These are phyloP conservation scores for Fusarium sp. DNA, from an alignment of 2,329 filamentous ascomycete species.

Conservation along the genomic window DNA sequence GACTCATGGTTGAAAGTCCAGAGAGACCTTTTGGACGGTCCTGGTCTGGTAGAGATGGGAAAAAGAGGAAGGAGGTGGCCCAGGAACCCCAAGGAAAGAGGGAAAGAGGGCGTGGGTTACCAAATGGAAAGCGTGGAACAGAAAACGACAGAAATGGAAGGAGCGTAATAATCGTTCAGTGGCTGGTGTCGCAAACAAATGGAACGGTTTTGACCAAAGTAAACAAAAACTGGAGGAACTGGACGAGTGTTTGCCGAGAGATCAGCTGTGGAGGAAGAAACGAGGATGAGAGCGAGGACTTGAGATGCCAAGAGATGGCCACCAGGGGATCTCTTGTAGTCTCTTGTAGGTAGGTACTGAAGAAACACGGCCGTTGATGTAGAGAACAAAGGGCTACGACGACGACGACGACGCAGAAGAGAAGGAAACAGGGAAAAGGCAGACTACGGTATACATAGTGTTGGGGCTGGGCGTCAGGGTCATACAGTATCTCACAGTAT, in stretches of 20 bases:
- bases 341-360: constrained; percentile 1
- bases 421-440: not conserved
- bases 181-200: not conserved
- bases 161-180: constrained; percentile 5
- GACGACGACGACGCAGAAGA: not conserved
- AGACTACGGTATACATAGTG: constrained; percentile 1
- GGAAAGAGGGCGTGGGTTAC: not conserved
- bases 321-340: constrained; percentile 26
- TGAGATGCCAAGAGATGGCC: constrained; percentile 35
- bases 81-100: not conserved
- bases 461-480: not conserved
- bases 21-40: not conserved
- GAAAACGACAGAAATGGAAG: constrained; percentile 16
- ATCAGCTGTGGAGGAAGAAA: constrained; percentile 6
- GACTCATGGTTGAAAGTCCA: constrained; percentile 49
- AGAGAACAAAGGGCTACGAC: not conserved
- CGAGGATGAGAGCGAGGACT: constrained; percentile 5
- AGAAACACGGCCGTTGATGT: constrained; percentile 4
- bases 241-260: constrained; percentile 11
- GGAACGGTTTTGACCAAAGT: not conserved
- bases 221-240: not conserved
- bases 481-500: constrained; percentile 34
- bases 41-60: not conserved
- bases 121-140: constrained; percentile 3
- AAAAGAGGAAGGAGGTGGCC: constrained; percentile 6